phyloP scores from a whole-genome alignment of 352 stramenopile species.

The Phytophthora crassamura region DNA sequence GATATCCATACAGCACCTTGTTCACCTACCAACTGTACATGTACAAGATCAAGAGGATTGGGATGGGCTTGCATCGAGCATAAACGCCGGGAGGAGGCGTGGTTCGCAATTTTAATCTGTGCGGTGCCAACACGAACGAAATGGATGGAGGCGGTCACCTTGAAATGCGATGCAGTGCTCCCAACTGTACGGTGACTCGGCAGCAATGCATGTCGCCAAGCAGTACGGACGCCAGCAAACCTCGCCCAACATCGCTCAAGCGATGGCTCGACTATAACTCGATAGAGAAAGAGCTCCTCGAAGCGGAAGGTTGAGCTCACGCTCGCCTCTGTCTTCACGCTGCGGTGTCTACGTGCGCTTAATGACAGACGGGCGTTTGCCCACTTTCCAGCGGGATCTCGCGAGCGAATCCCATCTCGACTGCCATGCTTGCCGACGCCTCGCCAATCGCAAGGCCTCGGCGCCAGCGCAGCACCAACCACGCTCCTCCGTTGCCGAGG shows the following conservation, averaged over 20 bases:
- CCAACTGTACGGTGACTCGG: too few relatives aligned
- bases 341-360: conserved; percentile 22
- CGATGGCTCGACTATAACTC: conserved; percentile 21
- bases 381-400: conserved; percentile 28
- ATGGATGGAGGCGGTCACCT: background rate
- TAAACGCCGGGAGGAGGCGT: conserved; percentile 16
- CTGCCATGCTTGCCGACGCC: conserved; percentile 11
- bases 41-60: background rate
- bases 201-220: background rate
- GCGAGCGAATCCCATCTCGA: conserved; percentile 22
- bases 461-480: conserved; percentile 26
- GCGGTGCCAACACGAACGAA: background rate
- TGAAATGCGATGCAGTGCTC: background rate
- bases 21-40: too few relatives aligned
- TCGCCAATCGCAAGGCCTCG: conserved; percentile 16
- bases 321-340: conserved; percentile 11
- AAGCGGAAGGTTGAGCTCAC: conserved; percentile 21
- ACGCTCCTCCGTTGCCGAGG: background rate
- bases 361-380: conserved; percentile 32
- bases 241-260: background rate
- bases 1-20: too few relatives aligned
- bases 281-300: conserved; percentile 14
- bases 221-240: background rate
- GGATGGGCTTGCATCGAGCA: conserved; percentile 9
- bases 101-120: conserved; percentile 7